Conservation (phyloP, 768 basidiomycete genomes). For the Boletus rufocinnamomeus region DNA sequence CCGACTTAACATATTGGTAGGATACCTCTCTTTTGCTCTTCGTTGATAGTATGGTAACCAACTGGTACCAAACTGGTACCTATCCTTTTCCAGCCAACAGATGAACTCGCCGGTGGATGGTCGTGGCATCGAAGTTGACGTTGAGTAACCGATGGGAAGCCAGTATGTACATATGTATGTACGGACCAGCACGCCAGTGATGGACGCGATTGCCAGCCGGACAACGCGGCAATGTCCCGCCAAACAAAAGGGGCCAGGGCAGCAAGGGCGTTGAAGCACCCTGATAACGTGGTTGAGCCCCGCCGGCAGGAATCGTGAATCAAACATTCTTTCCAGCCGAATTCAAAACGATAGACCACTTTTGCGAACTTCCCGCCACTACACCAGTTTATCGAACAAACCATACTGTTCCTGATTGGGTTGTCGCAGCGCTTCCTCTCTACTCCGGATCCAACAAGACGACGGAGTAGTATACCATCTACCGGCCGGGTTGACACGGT, state of each 20-base stretch:
- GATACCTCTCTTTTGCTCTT: too few species aligned
- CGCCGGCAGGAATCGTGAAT: neutral
- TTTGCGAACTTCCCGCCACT: neutral
- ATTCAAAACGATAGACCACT: neutral
- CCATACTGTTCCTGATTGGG: neutral
- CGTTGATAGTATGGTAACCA: too few species aligned
- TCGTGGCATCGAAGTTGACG: neutral
- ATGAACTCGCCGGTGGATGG: too few species aligned
- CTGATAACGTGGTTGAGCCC: neutral
- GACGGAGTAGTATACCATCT: too few species aligned
- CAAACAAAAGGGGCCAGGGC: constrained; percentile 1
- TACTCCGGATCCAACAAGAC: too few species aligned
- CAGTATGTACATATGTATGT: too few species aligned
- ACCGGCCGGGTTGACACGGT: too few species aligned
- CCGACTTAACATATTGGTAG: too few species aligned
- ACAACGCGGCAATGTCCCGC: neutral
- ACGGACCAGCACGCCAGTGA: neutral
- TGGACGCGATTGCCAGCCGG: constrained; percentile 1
- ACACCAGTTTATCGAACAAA: neutral
- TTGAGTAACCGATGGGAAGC: constrained; percentile 14
- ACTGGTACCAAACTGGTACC: too few species aligned
- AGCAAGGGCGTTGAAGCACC: neutral
- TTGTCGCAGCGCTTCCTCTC: too few species aligned
- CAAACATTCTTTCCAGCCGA: neutral
- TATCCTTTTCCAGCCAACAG: too few species aligned